Evolutionary conservation across 2,329 filamentous ascomycete species (phyloP), one percentile per base, ranked within the genome.

Genomic region (Monosporascus sp.): DNA sequence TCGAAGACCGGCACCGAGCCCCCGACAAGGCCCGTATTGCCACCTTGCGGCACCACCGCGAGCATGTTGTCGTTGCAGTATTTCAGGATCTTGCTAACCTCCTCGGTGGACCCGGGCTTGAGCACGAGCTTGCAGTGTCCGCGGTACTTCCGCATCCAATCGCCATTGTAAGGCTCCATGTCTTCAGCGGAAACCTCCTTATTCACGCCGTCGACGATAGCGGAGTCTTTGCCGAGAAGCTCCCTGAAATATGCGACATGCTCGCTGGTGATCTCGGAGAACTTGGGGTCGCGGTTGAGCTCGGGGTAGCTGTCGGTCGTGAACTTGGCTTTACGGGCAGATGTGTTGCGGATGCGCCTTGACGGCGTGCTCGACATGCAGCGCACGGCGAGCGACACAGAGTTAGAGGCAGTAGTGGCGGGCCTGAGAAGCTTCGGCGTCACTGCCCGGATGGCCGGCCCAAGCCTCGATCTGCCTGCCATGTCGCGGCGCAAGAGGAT

Each of bases 131-230:
- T 85, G 56, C 89, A 85, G 72, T 97, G 91, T 31, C 94, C 95
- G 56, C 89, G 86, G 76, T 96, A 99, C 75, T 99, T 99, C 72
- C 89, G 87, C 92, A 99, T 97, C 94, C 95, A 99, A 74, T 99
- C 94, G 68, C 86, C 85, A 73, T 99, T 99, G 80, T 91, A 99
- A 7, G 89, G 82, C 68, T 94, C 90, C 60, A 97, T 80, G 67
- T 97, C 94, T 63, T 89, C 88, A 2, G 79, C 75, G 15, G 85
- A 69, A 31, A 74, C 85, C 70, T 92, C 84, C 61, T 83, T 72
- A 3, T 85, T 89, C 51, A 96, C 80, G 49, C 90, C 90, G 68
- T 97, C 92, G 56, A 97, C 83, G 50, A 97, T 79, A 2, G 90
- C 91, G 37, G 88, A 89, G 37, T 87, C 83, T 48, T 82, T 80